Conservation (phyloP, 768 basidiomycete species). For the Termitomyces sp. region DNA sequence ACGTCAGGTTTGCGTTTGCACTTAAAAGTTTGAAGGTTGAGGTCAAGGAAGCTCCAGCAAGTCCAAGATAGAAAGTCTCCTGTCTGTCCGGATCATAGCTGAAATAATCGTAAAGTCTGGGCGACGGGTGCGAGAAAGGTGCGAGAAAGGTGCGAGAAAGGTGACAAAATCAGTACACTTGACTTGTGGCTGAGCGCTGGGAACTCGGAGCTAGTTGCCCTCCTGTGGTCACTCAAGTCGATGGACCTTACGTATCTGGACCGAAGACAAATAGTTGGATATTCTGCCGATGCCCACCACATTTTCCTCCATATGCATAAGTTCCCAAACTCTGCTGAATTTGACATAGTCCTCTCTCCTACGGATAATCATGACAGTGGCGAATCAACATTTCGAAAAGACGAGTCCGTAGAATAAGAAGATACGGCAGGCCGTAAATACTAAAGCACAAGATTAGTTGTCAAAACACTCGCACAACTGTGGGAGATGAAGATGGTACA, state of each 20-base stretch:
- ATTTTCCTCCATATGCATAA: neutral
- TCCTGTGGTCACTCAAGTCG: neutral
- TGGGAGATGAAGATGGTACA: neutral
- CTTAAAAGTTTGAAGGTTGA: constrained; percentile 10
- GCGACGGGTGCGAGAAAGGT: neutral
- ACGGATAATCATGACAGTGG: neutral
- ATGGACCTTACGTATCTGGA: neutral
- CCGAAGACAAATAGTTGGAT: neutral
- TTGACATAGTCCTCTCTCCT: neutral
- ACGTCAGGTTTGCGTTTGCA: constrained; percentile 1
- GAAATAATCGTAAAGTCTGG: neutral
- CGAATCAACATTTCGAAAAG: neutral
- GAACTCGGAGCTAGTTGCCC: neutral
- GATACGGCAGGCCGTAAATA: no score
- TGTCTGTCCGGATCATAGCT: constrained; percentile 9
- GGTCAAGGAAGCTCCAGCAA: constrained; percentile 6
- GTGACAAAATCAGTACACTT: neutral
- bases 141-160: no score
- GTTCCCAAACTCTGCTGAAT: neutral
- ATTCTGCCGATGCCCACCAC: neutral
- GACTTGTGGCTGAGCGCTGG: neutral
- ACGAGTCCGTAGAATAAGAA: neutral
- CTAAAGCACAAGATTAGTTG: neutral
- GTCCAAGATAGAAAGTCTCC: constrained; percentile 2
- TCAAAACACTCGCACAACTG: no score